Evolutionary conservation across 139 green algal genomes (phyloP).

Genomic region (Tetradesmus lagerheimii): DNA sequence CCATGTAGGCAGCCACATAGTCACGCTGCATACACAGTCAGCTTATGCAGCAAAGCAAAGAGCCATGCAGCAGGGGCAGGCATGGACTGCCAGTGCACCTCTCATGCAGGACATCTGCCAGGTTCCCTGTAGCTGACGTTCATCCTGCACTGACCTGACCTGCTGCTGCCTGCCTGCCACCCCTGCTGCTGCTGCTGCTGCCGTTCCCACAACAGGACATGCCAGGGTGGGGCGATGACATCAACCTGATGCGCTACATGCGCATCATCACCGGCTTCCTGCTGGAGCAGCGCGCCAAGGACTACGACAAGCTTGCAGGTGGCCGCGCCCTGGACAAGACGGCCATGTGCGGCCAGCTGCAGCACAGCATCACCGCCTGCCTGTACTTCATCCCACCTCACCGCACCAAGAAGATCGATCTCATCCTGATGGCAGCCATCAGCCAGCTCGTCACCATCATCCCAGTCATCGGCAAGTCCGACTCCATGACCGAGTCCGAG

Average conservation of each 20-base stretch:
- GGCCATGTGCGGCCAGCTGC: slow-evolving; percentile 42
- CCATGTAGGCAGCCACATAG: neutral
- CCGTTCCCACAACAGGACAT: slow-evolving; percentile 16
- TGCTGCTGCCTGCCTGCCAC: neutral
- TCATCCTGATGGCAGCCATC: slow-evolving; percentile 46
- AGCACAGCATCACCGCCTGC: slow-evolving; percentile 49
- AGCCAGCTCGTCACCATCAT: slow-evolving; percentile 45
- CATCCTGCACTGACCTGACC: neutral
- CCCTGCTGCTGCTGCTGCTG: neutral
- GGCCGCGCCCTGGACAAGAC: slow-evolving; percentile 5
- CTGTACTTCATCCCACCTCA: slow-evolving; percentile 47
- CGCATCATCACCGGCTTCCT: slow-evolving; percentile 39
- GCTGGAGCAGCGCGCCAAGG: slow-evolving; percentile 40
- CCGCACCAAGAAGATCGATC: slow-evolving; percentile 45
- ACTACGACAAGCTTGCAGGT: slow-evolving; percentile 34
- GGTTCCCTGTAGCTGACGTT: neutral
- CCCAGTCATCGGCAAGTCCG: slow-evolving; percentile 43
- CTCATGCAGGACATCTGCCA: neutral
- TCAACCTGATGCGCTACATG: slow-evolving; percentile 49
- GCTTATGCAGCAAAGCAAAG: neutral
- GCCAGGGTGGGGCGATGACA: slow-evolving; percentile 45
- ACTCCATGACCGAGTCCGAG: slow-evolving; percentile 42
- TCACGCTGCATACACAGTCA: too few relatives aligned
- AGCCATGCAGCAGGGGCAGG: neutral
- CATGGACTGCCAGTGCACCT: neutral